Evolutionary conservation across 23 red algal species (phyloP), one percentile per base, ranked within the genome.

Genomic region (Agarophyton chilense): DNA sequence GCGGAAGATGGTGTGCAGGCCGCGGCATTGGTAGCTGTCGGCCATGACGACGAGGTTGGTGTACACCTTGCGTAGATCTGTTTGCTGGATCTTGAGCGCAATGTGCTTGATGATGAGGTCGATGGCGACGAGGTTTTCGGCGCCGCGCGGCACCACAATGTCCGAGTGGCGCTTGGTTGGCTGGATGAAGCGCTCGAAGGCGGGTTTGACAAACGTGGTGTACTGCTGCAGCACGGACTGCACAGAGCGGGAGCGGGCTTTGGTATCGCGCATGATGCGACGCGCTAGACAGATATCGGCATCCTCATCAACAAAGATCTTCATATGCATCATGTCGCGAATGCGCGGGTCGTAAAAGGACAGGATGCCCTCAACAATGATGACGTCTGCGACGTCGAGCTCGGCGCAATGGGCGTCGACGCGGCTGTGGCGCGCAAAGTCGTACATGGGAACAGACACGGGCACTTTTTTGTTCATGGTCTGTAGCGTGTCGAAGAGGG

Each of bases 231-330:
- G 74, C 34, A 99, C 91, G 31, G 62, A 75, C 67, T 94, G 93
- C 16, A 99, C 83, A 14, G 82, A 79, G 32, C 97, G 80, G 38
- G 93, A 90, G 41, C 97, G 60, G 10, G 57, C 49, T 10, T 50
- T 9, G 46, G 93, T 90, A 56, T 99, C 97, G 49, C 97, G 72
- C 24, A 65, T 65, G 54, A 99, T 93, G 41, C 97, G 91, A 0
- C 97, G 73, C 51, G 81, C 72, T 36, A 99, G 84, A 70, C 97
- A 99, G 76, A 95, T 89, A 52, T 99, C 97, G 39, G 97, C 79
- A 63, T 99, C 97, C 55, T 99, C 97, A 82, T 99, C 97, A 12
- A 99, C 97, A 66, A 99, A 99, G 46, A 99, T 91, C 77, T 99
- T 99, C 93, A 99, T 90, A 63, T 99, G 90, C 91, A 99, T 94